Conservation (phyloP, 2,329 filamentous ascomycete species). For the Talaromyces sp. region DNA sequence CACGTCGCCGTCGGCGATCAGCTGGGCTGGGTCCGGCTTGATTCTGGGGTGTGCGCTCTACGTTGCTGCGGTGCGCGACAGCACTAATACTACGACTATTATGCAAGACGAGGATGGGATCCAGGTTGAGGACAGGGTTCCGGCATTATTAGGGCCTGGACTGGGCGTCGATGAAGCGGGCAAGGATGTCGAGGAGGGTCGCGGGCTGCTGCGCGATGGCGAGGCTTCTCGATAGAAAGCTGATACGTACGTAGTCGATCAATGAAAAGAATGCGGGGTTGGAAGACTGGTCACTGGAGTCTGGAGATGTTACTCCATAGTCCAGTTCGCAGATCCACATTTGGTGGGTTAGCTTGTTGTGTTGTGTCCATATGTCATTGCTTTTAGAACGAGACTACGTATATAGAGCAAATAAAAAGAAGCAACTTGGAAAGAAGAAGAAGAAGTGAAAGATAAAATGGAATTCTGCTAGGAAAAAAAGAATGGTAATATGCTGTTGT, state of each 20-base stretch:
- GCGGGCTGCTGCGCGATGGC: conserved; percentile 1
- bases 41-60: conserved; percentile 62
- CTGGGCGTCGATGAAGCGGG: neutral
- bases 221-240: conserved; percentile 4
- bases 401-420: neutral
- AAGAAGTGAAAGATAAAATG: neutral
- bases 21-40: conserved; percentile 55
- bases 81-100: neutral
- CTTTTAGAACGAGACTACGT: too few relatives aligned
- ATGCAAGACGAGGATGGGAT: neutral
- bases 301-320: neutral
- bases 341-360: neutral
- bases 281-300: neutral
- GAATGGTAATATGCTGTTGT: too few relatives aligned
- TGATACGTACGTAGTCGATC: too few relatives aligned
- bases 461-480: too few relatives aligned
- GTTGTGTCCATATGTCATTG: neutral
- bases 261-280: neutral
- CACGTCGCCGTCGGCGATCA: conserved; percentile 51
- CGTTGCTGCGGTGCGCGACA: conserved; percentile 52
- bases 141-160: neutral
- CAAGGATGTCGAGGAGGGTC: conserved; percentile 8
- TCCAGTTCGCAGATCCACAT: neutral
- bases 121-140: neutral
- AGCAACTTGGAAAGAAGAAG: neutral